These are phyloP conservation scores for Hyphopichia burtonii DNA, from an alignment of 1,139 yeast genomes.

Conservation along the genomic window DNA sequence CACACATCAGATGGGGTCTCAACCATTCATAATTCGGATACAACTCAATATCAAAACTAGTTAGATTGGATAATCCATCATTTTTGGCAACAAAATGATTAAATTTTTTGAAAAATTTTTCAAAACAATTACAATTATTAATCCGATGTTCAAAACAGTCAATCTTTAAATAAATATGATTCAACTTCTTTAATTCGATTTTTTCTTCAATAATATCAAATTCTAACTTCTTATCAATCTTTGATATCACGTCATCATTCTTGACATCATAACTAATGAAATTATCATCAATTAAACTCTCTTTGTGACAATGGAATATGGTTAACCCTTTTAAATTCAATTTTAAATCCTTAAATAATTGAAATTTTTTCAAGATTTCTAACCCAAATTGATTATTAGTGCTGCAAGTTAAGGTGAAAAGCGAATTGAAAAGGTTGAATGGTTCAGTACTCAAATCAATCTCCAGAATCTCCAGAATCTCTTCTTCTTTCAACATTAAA, in stretches of 20 bases:
- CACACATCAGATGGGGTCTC: conserved; percentile 37
- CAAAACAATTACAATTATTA: conserved; percentile 29
- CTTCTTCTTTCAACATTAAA: conserved; percentile 32
- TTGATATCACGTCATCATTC: conserved; percentile 9
- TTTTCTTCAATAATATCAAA: conserved; percentile 24
- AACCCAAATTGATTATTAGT: conserved; percentile 34
- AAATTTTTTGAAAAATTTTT: conserved; percentile 30
- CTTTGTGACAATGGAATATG: conserved; percentile 35
- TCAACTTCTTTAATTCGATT: conserved; percentile 23
- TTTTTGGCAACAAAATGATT: conserved; percentile 17
- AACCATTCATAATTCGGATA: conserved; percentile 41
- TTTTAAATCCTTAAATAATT: conserved; percentile 20
- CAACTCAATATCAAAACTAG: conserved; percentile 30
- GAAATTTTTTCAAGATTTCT: conserved; percentile 23
- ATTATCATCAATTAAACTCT: conserved; percentile 9
- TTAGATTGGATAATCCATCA: conserved; percentile 32
- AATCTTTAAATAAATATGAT: conserved; percentile 27
- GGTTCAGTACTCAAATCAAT: conserved; percentile 25
- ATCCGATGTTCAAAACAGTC: conserved; percentile 33
- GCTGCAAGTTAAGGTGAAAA: conserved; percentile 32
- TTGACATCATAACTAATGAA: neutral
- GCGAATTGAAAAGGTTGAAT: conserved; percentile 21
- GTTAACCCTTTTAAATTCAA: conserved; percentile 31
- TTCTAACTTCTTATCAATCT: conserved; percentile 20
- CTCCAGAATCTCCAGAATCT: conserved; percentile 13